These are phyloP conservation scores for Dendrocalamus latiflorus DNA, from an alignment of 202 grass and related monocot species.

Conservation along the genomic window DNA sequence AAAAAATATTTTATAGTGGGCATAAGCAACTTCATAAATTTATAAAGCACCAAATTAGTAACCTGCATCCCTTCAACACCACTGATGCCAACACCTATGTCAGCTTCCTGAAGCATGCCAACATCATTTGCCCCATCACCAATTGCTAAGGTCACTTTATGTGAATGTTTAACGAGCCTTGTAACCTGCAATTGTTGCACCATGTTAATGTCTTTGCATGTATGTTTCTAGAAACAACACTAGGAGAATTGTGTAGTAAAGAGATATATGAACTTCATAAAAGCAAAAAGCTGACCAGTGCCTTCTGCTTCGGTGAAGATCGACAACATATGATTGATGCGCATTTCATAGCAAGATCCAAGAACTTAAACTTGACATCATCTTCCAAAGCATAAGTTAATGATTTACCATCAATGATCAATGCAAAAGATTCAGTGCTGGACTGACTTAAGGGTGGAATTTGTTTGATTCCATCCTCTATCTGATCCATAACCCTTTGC, in stretches of 20 bases:
- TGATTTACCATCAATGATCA: constrained; percentile 97
- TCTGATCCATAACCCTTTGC: constrained; percentile 61
- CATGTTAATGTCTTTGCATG: constrained; percentile 1
- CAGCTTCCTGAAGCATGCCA: constrained; percentile 99
- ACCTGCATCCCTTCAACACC: constrained; percentile 99
- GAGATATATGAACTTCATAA: constrained; percentile 1
- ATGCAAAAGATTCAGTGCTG: constrained; percentile 58
- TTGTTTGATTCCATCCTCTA: constrained; percentile 68
- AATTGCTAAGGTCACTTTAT: constrained; percentile 87
- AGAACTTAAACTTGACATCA: constrained; percentile 66
- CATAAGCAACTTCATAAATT: constrained; percentile 16
- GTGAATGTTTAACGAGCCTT: constrained; percentile 77
- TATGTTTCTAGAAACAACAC: not conserved
- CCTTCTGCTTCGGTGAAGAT: constrained; percentile 98
- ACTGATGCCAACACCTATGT: constrained; percentile 95
- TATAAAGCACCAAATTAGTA: constrained; percentile 22
- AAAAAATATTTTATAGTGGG: not conserved
- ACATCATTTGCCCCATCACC: constrained; percentile 99
- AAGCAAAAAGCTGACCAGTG: constrained; percentile 57
- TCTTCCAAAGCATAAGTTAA: constrained; percentile 93
- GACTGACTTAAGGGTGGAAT: constrained; percentile 32
- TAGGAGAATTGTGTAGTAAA: not conserved
- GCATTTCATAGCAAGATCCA: constrained; percentile 83
- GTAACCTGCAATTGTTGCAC: constrained; percentile 57
- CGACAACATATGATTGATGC: constrained; percentile 96